Evolutionary conservation across 176 grass and related monocot species (phyloP), one percentile per base, ranked within the genome.

Genomic region (Lolium rigidum): DNA sequence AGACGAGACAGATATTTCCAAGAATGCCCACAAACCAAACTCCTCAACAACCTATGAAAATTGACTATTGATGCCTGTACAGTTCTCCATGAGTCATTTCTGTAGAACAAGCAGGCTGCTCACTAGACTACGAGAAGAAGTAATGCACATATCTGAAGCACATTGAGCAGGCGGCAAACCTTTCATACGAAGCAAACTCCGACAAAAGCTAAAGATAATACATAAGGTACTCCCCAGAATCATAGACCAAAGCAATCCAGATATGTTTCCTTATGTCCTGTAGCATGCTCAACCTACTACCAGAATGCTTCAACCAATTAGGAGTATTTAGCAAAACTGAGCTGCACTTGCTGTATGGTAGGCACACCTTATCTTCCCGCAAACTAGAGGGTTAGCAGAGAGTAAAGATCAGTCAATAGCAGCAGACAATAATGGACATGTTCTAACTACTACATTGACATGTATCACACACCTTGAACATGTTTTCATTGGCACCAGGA

Each of bases 401-500:
- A 94, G 20, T 35, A 88, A 82, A 91, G 44, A 85, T 91, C 82
- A 85, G 78, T 46, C 44, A 78, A 64, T 52, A 57, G 63, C 61
- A 82, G 46, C 35, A 76, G 83, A 44, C 22, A 81, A 77, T 26
- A 81, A 69, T 64, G 24, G 74, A 58, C 31, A 35, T 65, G 71
- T 58, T 80, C 39, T 79, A 81, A 83, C 61, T 56, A 35, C 61
- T 56, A 35, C 61, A 79, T 24, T 47, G 67, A 76, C 61, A 76
- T 86, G 68, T 6, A 83, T 68, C 62, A 85, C 86, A 81, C 77
- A 88, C 90, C 90, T 91, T 86, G 31, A 77, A 84, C 80, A 81
- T 61, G 54, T 80, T 80, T 65, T 90, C 84, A 83, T 64, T 92
- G 84, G 82, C 80, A 90, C 93, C 95, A 90, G 55, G 95, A 87